Evolutionary conservation across 2,329 filamentous ascomycete species (phyloP), one percentile per base, ranked within the genome.

Genomic region (Diaporthe velutina): DNA sequence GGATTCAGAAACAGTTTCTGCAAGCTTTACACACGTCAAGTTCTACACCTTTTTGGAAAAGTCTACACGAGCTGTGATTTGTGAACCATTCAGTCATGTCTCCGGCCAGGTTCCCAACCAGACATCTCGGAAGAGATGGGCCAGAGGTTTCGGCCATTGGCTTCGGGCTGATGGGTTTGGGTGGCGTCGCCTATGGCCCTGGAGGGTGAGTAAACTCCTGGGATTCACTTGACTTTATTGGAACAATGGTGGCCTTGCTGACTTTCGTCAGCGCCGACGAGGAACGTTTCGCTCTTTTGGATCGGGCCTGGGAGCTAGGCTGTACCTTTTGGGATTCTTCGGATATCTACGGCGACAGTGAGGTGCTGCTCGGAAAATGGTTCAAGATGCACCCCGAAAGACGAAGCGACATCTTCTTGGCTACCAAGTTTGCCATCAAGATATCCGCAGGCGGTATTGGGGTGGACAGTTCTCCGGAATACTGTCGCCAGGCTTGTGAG

Each of bases 271-370:
- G 61, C 22, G 42, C 50, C 52, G 67, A 70, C 35, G 50, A 58
- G n/a, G 67, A 70, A 30, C 67, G 67, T n/a, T 58, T 70, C 17
- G 15, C 3, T 6, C 10, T 70, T 5, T 83, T 88, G 55, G 85
- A 88, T 79, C 81, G 81, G 33, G 81, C 81, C 42, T 84, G 85
- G 76, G 83, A 83, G 28, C 73, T 81, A 8, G 86, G 87, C 58
- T 83, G 85, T 52, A 81, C 81, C n/a, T 84, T 85, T 78, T 87
- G 85, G 85, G 86, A 87, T 38, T 78, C 78, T 15, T 80, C 78
- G 15, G 79, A 84, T 35, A 80, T 79, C 22, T 85, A 85, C 68
- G 82, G 79, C 54, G 81, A 82, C 67, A 83, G 78, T 42, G 84
- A 86, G 72, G 80, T 82, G 3, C 73, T 85, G 1, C 72, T 86